phyloP scores from a whole-genome alignment of 2,329 filamentous ascomycete genomes.

The Huntiella bhutanensis region DNA sequence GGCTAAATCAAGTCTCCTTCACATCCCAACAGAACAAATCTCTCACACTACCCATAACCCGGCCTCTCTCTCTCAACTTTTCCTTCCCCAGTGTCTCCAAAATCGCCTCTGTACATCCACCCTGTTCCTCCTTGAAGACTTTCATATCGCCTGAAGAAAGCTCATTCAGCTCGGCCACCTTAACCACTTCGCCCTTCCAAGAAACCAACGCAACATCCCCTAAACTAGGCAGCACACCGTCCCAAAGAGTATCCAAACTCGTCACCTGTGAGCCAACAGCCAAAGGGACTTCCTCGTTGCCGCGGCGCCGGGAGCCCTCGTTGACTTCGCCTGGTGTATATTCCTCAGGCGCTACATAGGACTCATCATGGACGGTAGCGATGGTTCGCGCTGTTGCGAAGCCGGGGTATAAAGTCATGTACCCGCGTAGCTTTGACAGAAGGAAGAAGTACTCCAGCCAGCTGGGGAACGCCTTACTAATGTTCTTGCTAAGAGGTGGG shows the following conservation, averaged over 20 bases:
- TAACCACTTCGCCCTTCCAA: constrained; percentile 34
- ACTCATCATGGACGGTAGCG: constrained; percentile 59
- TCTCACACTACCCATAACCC: constrained; percentile 21
- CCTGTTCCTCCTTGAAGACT: constrained; percentile 43
- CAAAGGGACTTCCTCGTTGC: constrained; percentile 19
- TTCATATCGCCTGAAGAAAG: constrained; percentile 33
- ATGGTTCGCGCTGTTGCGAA: constrained; percentile 34
- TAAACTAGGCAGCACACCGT: constrained; percentile 25
- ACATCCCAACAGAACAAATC: constrained; percentile 43
- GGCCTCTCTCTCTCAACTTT: too few species aligned
- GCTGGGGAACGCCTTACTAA: constrained; percentile 51
- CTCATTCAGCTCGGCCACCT: constrained; percentile 20
- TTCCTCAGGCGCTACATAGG: constrained; percentile 56
- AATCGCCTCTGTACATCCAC: constrained; percentile 37
- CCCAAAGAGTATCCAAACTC: constrained; percentile 29
- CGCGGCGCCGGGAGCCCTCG: constrained; percentile 7
- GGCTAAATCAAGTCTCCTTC: too few species aligned
- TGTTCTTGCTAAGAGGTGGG: constrained; percentile 26
- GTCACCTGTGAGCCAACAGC: constrained; percentile 24
- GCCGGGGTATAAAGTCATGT: constrained; percentile 62
- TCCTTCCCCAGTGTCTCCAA: constrained; percentile 14
- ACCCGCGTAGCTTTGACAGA: constrained; percentile 57
- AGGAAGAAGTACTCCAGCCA: constrained; percentile 67
- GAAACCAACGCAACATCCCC: constrained; percentile 38
- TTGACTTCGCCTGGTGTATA: constrained; percentile 19